These are phyloP conservation scores for Plantago coronopus DNA, from an alignment of 305 asterid species.

Conservation along the genomic window DNA sequence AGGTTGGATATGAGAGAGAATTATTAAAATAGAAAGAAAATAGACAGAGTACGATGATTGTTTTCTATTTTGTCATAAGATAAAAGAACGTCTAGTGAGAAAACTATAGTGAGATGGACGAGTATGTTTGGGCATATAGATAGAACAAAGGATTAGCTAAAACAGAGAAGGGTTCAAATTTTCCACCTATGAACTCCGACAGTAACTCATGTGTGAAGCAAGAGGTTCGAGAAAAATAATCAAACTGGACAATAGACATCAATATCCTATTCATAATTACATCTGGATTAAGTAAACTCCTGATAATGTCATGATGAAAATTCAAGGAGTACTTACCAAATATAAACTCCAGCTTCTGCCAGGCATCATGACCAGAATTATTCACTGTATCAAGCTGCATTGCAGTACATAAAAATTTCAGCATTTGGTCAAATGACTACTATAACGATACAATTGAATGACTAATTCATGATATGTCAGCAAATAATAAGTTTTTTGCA, in stretches of 20 bases:
- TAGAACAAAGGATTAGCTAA: background rate
- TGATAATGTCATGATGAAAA: conserved; percentile 17
- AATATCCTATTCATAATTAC: background rate
- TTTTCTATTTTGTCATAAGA: too few species aligned
- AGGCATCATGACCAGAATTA: conserved; percentile 66
- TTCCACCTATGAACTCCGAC: background rate
- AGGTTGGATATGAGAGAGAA: too few species aligned
- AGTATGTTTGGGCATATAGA: too few species aligned
- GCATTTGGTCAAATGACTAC: conserved; percentile 8
- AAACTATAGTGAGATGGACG: too few species aligned
- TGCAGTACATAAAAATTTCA: conserved; percentile 22
- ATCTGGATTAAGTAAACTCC: conserved; percentile 8
- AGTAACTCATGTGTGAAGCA: background rate
- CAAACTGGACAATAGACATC: background rate
- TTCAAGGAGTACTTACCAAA: conserved; percentile 60
- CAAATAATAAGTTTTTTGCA: background rate
- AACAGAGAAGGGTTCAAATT: background rate
- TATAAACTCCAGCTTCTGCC: conserved; percentile 85
- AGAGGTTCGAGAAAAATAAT: background rate
- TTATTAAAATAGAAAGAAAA: too few species aligned
- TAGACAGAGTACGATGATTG: too few species aligned
- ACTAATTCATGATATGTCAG: background rate
- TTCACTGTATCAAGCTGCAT: conserved; percentile 89
- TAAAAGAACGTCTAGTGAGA: too few species aligned
- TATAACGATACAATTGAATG: conserved; percentile 6